Evolutionary conservation across 805 yeast species (phyloP).

Genomic region (Candida nemodendra): DNA sequence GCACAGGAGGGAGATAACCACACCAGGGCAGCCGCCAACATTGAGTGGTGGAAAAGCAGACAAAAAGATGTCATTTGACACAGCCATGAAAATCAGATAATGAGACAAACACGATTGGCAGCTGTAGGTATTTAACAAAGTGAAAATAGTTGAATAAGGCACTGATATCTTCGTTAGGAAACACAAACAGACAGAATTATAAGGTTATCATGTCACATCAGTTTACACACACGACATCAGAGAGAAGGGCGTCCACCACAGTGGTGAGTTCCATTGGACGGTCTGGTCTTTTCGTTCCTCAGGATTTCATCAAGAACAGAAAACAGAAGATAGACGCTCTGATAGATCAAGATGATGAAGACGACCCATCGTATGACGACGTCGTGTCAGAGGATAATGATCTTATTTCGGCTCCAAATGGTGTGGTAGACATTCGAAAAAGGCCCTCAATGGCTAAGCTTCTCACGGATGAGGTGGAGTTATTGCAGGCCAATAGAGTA

Average conservation of each 20-base stretch:
- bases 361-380: conserved; percentile 3
- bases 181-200: neutral
- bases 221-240: conserved; percentile 43
- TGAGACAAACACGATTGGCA: neutral
- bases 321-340: conserved; percentile 24
- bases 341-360: conserved; percentile 22
- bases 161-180: too few relatives aligned
- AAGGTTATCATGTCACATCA: conserved; percentile 26
- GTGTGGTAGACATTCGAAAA: conserved; percentile 1
- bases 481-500: conserved; percentile 27
- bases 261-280: conserved; percentile 53
- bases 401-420: conserved; percentile 1
- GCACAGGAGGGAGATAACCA: too few relatives aligned
- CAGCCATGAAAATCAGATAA: too few relatives aligned
- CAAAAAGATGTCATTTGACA: too few relatives aligned
- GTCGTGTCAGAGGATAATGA: neutral
- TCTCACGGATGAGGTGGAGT: conserved; percentile 29
- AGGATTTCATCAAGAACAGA: conserved; percentile 40
- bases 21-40: too few relatives aligned
- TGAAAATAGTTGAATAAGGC: too few relatives aligned
- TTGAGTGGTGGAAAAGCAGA: too few relatives aligned
- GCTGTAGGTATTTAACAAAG: conserved; percentile 1
- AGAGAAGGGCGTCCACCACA: conserved; percentile 48
- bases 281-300: conserved; percentile 51
- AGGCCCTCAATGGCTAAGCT: conserved; percentile 10